Percentiles rank a stretch among this genome's conserved stretches.
phyloP scores from a whole-genome alignment of 2,329 filamentous ascomycete genomes.

The Diplocarpon mali region DNA sequence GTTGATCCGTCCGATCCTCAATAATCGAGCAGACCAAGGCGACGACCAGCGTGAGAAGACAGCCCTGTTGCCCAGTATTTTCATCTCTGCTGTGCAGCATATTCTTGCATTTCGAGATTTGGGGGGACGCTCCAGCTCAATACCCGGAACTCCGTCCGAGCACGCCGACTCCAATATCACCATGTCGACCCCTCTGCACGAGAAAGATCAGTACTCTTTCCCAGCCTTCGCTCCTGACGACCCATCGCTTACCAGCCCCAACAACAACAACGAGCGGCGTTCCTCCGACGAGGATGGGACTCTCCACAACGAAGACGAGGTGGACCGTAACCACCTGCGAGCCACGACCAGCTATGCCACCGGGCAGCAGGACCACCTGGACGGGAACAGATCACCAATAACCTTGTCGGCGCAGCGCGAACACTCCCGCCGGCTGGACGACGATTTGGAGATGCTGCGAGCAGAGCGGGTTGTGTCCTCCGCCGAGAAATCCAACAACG shows the following conservation, averaged over 20 bases:
- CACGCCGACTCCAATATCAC: too few relatives aligned
- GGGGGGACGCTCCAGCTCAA: too few relatives aligned
- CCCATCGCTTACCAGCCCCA: slow-evolving; percentile 1
- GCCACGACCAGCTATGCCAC: slow-evolving; percentile 34
- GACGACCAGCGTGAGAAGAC: too few relatives aligned
- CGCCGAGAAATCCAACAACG: slow-evolving; percentile 14
- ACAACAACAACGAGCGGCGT: slow-evolving; percentile 10
- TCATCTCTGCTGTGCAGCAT: too few relatives aligned
- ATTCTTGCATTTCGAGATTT: too few relatives aligned
- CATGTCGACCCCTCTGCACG: slow-evolving; percentile 24
- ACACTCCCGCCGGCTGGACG: slow-evolving; percentile 48
- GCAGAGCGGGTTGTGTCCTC: slow-evolving; percentile 45
- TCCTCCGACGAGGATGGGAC: slow-evolving; percentile 28
- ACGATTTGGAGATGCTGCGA: slow-evolving; percentile 54
- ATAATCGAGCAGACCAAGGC: too few relatives aligned
- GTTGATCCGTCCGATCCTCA: too few relatives aligned
- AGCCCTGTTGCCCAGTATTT: too few relatives aligned
- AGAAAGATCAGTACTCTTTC: slow-evolving; percentile 26
- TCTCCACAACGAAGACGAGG: slow-evolving; percentile 17
- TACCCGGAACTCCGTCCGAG: too few relatives aligned
- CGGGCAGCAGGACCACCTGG: slow-evolving; percentile 21
- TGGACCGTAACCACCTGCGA: slow-evolving; percentile 34
- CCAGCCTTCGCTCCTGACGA: slow-evolving; percentile 21
- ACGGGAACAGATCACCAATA: slow-evolving; percentile 17
- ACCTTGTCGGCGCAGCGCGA: slow-evolving; percentile 49